Conservation (phyloP, 805 yeast species). For the Nakazawaea sp. region DNA sequence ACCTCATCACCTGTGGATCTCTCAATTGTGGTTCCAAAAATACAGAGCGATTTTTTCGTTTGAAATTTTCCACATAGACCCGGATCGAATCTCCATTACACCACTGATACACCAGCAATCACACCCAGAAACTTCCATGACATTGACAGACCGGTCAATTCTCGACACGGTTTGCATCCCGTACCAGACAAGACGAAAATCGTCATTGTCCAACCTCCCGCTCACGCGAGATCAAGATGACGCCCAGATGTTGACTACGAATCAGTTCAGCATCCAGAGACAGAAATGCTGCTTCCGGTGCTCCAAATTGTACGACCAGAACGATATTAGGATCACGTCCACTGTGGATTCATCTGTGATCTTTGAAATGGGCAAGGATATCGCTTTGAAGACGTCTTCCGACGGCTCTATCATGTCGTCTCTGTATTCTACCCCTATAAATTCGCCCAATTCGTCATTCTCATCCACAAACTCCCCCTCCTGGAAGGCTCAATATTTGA, state of each 20-base stretch:
- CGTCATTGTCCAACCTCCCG: slow-evolving; percentile 4
- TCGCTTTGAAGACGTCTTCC: too few relatives aligned
- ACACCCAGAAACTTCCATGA: too few relatives aligned
- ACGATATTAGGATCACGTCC: slow-evolving; percentile 1
- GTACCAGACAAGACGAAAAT: slow-evolving; percentile 5
- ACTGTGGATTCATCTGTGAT: slow-evolving; percentile 1
- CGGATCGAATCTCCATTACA: too few relatives aligned
- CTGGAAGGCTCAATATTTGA: too few relatives aligned
- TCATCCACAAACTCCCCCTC: slow-evolving; percentile 2
- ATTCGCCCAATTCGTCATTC: slow-evolving; percentile 1
- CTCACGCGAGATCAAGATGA: too few relatives aligned
- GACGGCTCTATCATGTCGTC: background rate
- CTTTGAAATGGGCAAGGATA: background rate
- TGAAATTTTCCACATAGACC: too few relatives aligned
- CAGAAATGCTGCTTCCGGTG: slow-evolving; percentile 3
- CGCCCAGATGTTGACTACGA: too few relatives aligned
- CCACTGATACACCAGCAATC: too few relatives aligned
- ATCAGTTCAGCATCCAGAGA: background rate
- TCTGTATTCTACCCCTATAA: slow-evolving; percentile 1
- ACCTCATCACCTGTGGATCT: too few relatives aligned
- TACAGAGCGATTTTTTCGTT: too few relatives aligned
- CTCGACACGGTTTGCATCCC: background rate
- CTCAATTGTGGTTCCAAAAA: too few relatives aligned
- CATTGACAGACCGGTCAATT: too few relatives aligned
- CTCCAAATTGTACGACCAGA: background rate